Conservation (phyloP, 2,329 filamentous ascomycete genomes). For the Pseudogymnoascus sp. region DNA sequence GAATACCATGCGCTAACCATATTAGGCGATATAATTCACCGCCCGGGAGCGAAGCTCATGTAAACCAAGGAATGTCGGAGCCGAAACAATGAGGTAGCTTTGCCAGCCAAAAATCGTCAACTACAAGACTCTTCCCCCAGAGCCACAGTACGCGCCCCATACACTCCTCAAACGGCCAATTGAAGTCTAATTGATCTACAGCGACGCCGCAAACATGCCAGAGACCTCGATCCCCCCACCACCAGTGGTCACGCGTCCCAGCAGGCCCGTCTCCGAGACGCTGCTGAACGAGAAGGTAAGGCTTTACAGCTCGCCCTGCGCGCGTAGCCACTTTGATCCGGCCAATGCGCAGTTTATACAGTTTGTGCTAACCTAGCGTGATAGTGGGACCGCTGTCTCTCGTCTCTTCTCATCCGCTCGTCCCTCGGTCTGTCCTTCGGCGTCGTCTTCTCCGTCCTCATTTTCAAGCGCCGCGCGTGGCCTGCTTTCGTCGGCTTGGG, state of each 20-base stretch:
- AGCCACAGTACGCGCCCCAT: constrained; percentile 4
- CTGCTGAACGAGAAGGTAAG: constrained; percentile 95
- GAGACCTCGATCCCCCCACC: constrained; percentile 47
- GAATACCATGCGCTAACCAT: not conserved
- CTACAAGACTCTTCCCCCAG: not conserved
- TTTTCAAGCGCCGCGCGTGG: constrained; percentile 98
- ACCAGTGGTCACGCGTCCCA: constrained; percentile 60
- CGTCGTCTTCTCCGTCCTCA: constrained; percentile 93
- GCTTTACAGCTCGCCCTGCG: not conserved
- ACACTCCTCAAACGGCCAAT: not conserved
- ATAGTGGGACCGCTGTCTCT: constrained; percentile 97
- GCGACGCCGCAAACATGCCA: constrained; percentile 6
- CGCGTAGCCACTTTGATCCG: not conserved
- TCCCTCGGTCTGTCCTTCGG: constrained; percentile 93
- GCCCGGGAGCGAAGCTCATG: constrained; percentile 1
- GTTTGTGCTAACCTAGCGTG: constrained; percentile 8
- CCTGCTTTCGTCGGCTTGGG: constrained; percentile 91
- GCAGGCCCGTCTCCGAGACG: constrained; percentile 86
- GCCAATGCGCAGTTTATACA: not conserved
- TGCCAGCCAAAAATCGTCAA: constrained; percentile 7
- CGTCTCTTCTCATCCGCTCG: constrained; percentile 94
- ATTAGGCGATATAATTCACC: not conserved
- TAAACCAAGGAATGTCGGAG: constrained; percentile 7
- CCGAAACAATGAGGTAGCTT: constrained; percentile 8
- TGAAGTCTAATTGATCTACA: not conserved